phyloP scores from a whole-genome alignment of 2,329 filamentous ascomycete genomes.

The Cyclaneusma minus region DNA sequence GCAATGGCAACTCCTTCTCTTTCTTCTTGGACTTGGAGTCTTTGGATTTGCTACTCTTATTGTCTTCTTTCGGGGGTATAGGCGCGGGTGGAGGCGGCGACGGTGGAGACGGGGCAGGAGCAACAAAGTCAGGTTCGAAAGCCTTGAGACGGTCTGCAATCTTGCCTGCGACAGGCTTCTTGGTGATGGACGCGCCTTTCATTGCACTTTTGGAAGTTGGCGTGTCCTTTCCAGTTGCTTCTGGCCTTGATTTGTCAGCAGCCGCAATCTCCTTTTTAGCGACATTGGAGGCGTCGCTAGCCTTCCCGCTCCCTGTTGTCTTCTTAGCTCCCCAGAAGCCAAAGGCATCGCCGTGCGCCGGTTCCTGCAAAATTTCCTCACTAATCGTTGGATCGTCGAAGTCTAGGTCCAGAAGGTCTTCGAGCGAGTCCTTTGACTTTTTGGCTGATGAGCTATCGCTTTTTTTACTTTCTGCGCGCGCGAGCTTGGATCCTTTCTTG shows the following conservation, averaged over 20 bases:
- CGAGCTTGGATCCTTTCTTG: slow-evolving; percentile 23
- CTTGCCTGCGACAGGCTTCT: slow-evolving; percentile 33
- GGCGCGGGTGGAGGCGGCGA: slow-evolving; percentile 24
- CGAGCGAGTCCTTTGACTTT: slow-evolving; percentile 20
- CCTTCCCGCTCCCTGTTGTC: slow-evolving; percentile 14
- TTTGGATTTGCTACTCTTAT: slow-evolving; percentile 21
- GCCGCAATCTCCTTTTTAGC: slow-evolving; percentile 26
- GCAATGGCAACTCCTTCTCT: slow-evolving; percentile 20
- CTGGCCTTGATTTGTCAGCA: slow-evolving; percentile 34
- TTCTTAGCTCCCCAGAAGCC: slow-evolving; percentile 43
- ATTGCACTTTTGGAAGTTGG: slow-evolving; percentile 23
- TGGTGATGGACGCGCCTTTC: slow-evolving; percentile 23
- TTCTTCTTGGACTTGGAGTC: slow-evolving; percentile 19
- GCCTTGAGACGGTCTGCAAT: slow-evolving; percentile 40
- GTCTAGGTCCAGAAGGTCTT: slow-evolving; percentile 11
- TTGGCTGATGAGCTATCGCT: slow-evolving; percentile 11
- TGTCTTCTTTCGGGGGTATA: slow-evolving; percentile 25
- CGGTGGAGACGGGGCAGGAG: slow-evolving; percentile 9
- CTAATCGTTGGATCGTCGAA: slow-evolving; percentile 8
- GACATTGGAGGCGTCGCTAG: slow-evolving; percentile 20
- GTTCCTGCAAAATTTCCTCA: slow-evolving; percentile 3
- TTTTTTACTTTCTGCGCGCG: slow-evolving; percentile 23
- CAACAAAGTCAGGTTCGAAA: slow-evolving; percentile 29
- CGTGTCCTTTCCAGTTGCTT: slow-evolving; percentile 29
- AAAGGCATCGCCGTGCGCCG: slow-evolving; percentile 24